Evolutionary conservation across 768 basidiomycete species (phyloP), one percentile per base, ranked within the genome.

Genomic region (Serendipita sp.): DNA sequence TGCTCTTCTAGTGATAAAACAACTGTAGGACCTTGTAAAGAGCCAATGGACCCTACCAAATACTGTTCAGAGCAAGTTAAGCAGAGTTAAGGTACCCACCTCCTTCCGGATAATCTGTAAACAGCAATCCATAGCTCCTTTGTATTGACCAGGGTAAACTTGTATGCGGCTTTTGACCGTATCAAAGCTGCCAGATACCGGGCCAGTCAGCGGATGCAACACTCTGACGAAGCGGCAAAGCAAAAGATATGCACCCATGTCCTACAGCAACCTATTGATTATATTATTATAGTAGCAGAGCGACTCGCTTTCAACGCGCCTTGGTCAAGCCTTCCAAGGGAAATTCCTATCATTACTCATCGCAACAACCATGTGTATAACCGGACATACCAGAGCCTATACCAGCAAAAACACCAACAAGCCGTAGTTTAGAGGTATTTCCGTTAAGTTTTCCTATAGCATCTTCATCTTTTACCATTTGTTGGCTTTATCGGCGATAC

Each of bases 151-250:
- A 7, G 83, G 81, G 37, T 83, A 79, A 70, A 85, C 86, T 72
- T 88, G 86, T 70, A 88, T 71, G 30, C 86, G 81, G 1, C 84
- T 85, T 72, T 88, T 88, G 68, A 88, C 78, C 16, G 85, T 86
- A 71, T 86, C 85, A 72, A 86, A 86, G 2, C 84, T 86, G 66
- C 16, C 34, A 13, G 16, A 66, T 62, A 41, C 38, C 38, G 7
- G 38, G 38, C 13, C 7, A 41, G 38, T 45, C 34, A 63, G 63
- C 10, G 37, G 16, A 54, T 35, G 70, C 65, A 62, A 34, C 46
- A 48, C 65, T 65, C 35, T 38, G 38, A 1, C 48, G 45, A 13
- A 46, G 45, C 24, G 24, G 24, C 8, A 51, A 51, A 8, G 48
- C 48, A 32, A 7, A 54, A 10, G 53, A 4, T 28, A 28, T 32